Conservation (phyloP, 1,284 basidiomycete species). For the Cryptococcus depauperatus region DNA sequence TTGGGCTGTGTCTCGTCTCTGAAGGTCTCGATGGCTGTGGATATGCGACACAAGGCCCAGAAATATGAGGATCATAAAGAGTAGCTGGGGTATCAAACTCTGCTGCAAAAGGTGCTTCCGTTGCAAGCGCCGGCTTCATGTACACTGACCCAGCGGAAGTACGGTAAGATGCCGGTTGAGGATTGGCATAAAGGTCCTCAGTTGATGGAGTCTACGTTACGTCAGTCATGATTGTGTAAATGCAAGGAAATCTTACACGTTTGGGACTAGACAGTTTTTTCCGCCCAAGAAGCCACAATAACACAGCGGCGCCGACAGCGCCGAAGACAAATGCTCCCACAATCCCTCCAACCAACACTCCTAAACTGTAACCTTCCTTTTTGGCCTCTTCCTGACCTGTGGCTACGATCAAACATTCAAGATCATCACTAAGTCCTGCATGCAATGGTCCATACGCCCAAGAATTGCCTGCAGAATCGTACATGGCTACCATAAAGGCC, state of each 20-base stretch:
- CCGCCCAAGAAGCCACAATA: constrained; percentile 9
- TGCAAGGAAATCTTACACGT: constrained; percentile 5
- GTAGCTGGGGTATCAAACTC: constrained; percentile 16
- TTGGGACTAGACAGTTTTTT: background rate
- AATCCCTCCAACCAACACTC: constrained; percentile 16
- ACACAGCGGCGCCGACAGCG: constrained; percentile 12
- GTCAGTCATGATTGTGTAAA: background rate
- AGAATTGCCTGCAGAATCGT: constrained; percentile 20
- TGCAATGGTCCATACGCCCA: constrained; percentile 28
- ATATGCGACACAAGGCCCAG: constrained; percentile 4
- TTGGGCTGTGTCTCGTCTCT: background rate
- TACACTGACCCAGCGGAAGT: constrained; percentile 6
- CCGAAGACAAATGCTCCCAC: constrained; percentile 21
- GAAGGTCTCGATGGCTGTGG: constrained; percentile 3
- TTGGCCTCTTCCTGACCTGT: constrained; percentile 13
- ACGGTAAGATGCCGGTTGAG: constrained; percentile 13
- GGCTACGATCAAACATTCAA: constrained; percentile 17
- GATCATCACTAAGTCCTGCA: constrained; percentile 17
- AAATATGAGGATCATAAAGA: constrained; percentile 13
- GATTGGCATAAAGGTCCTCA: constrained; percentile 13
- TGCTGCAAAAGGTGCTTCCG: constrained; percentile 11
- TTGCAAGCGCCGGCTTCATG: constrained; percentile 4
- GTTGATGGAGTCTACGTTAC: background rate
- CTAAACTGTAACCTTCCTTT: constrained; percentile 3
- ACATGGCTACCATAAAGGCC: constrained; percentile 26